Percentiles rank a stretch among this genome's conserved stretches.
Evolutionary conservation across 257 asterid genomes (phyloP).

Genomic region (Salvia hispanica): DNA sequence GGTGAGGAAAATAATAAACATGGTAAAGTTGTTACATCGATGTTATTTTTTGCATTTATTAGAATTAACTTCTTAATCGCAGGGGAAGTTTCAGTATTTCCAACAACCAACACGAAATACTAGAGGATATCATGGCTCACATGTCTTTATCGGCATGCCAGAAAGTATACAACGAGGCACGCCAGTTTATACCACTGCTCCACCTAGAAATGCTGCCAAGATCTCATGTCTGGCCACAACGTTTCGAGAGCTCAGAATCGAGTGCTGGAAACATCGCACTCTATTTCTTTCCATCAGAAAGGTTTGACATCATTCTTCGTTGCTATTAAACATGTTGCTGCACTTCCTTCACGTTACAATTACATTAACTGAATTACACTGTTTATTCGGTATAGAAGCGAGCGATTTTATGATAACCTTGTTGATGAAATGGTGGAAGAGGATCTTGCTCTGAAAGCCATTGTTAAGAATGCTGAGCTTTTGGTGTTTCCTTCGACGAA

Average conservation of each 20-base stretch:
- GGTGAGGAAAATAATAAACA: conserved; percentile 38
- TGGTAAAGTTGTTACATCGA: background rate
- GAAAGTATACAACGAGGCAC: conserved; percentile 51
- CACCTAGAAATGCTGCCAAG: conserved; percentile 60
- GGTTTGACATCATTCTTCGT: conserved; percentile 36
- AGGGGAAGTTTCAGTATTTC: conserved; percentile 58
- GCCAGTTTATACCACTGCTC: conserved; percentile 45
- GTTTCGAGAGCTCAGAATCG: conserved; percentile 47
- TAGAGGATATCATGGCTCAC: conserved; percentile 57
- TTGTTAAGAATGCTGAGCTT: conserved; percentile 62
- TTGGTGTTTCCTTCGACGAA: conserved; percentile 65
- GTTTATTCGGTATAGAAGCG: conserved; percentile 35
- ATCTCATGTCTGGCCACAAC: conserved; percentile 59
- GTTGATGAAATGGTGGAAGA: conserved; percentile 48
- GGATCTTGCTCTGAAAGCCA: conserved; percentile 60
- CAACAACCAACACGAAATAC: conserved; percentile 37
- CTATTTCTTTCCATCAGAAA: conserved; percentile 62
- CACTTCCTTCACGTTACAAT: conserved; percentile 4
- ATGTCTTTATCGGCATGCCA: conserved; percentile 48
- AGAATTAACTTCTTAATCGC: conserved; percentile 31
- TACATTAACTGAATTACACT: conserved; percentile 6
- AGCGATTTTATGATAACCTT: conserved; percentile 47
- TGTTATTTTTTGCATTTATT: conserved; percentile 1
- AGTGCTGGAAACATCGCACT: conserved; percentile 55
- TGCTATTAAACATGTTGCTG: background rate